These are phyloP conservation scores for Trichoderma arundinaceum DNA, from an alignment of 2,329 filamentous ascomycete species.

Conservation along the genomic window DNA sequence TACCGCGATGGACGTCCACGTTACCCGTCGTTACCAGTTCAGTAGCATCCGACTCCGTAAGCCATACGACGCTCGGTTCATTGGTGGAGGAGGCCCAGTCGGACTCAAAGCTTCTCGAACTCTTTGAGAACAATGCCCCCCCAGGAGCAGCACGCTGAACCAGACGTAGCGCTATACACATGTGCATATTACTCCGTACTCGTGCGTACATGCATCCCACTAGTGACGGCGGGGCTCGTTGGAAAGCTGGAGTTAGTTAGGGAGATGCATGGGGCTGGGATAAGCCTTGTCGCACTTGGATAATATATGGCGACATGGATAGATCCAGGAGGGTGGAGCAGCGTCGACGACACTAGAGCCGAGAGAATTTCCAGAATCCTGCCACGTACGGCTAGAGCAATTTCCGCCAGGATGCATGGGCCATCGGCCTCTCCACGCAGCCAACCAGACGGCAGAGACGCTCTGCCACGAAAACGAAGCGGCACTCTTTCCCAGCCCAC, in stretches of 20 bases:
- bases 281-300: slow-evolving; percentile 25
- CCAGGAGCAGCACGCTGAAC: not conserved
- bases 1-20: slow-evolving; percentile 6
- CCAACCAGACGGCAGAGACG: slow-evolving; percentile 38
- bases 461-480: slow-evolving; percentile 20
- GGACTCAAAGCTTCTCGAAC: slow-evolving; percentile 30
- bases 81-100: not conserved
- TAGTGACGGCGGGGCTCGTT: slow-evolving; percentile 18
- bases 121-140: slow-evolving; percentile 28
- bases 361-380: slow-evolving; percentile 47
- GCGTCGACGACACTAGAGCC: slow-evolving; percentile 18
- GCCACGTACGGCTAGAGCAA: slow-evolving; percentile 41
- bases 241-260: slow-evolving; percentile 28
- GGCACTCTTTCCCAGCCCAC: slow-evolving; percentile 3
- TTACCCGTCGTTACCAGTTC: not conserved
- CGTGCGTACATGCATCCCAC: slow-evolving; percentile 4
- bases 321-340: slow-evolving; percentile 16
- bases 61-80: slow-evolving; percentile 7
- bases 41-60: not conserved
- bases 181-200: slow-evolving; percentile 18
- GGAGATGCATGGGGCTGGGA: slow-evolving; percentile 26
- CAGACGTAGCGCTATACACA: not conserved
- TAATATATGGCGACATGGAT: slow-evolving; percentile 30
- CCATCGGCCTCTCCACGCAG: slow-evolving; percentile 37
- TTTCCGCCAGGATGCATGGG: slow-evolving; percentile 37